Conservation (phyloP, 768 basidiomycete genomes). For the Lentinula edodes region DNA sequence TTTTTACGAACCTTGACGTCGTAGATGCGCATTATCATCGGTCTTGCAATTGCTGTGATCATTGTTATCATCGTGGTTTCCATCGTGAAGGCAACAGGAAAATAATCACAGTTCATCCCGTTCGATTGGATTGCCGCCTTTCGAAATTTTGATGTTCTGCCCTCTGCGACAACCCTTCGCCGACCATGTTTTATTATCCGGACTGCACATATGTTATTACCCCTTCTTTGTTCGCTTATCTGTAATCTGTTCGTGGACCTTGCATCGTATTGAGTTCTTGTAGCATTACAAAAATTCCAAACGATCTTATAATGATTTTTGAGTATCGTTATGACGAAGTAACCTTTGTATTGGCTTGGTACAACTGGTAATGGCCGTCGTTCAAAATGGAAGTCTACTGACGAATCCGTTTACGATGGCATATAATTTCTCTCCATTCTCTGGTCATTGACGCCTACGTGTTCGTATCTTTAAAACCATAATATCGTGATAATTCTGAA, state of each 20-base stretch:
- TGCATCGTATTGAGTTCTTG: constrained; percentile 2
- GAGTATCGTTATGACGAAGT: too few relatives aligned
- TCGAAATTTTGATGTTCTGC: too few relatives aligned
- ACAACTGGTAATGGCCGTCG: too few relatives aligned
- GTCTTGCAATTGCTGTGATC: constrained; percentile 82
- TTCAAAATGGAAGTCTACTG: too few relatives aligned
- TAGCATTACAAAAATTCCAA: not conserved
- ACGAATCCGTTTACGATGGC: too few relatives aligned
- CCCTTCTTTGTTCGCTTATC: not conserved
- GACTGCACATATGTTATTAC: constrained; percentile 7
- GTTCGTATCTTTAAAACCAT: not conserved
- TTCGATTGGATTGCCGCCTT: not conserved
- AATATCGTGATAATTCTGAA: not conserved
- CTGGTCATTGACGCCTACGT: too few relatives aligned
- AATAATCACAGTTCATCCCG: constrained; percentile 12
- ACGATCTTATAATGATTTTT: not conserved
- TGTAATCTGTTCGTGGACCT: not conserved
- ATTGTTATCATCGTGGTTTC: constrained; percentile 95
- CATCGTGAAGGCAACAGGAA: constrained; percentile 75
- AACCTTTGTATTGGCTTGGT: too few relatives aligned
- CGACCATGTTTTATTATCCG: constrained; percentile 5
- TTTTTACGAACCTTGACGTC: constrained; percentile 4
- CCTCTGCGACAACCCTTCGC: not conserved
- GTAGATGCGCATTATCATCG: constrained; percentile 97
- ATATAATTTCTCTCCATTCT: too few relatives aligned